These are phyloP conservation scores for Clonostachys rhizophaga DNA, from an alignment of 2,329 filamentous ascomycete genomes.

Conservation along the genomic window DNA sequence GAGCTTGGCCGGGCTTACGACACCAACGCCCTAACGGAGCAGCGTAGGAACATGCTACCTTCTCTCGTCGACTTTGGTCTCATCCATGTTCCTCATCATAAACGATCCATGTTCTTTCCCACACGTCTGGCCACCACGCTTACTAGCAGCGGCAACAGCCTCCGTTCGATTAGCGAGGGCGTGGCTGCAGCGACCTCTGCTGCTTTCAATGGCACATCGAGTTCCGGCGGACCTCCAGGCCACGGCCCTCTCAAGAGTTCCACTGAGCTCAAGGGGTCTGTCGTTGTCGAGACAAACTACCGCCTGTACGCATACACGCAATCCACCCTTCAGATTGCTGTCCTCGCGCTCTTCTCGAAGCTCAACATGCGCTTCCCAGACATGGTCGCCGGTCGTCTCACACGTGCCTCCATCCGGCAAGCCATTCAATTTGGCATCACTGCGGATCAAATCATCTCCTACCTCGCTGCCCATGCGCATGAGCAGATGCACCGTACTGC, in stretches of 20 bases:
- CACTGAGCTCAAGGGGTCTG: conserved; percentile 64
- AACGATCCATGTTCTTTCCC: conserved; percentile 70
- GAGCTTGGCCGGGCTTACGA: conserved; percentile 91
- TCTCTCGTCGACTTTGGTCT: conserved; percentile 90
- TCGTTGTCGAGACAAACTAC: conserved; percentile 98
- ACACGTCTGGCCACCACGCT: conserved; percentile 92
- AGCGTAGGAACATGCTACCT: conserved; percentile 83
- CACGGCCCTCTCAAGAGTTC: conserved; percentile 23
- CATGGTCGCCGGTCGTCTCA: conserved; percentile 87
- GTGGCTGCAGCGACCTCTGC: conserved; percentile 62
- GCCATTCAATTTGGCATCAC: conserved; percentile 92
- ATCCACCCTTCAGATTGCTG: conserved; percentile 89
- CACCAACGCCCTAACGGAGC: conserved; percentile 74
- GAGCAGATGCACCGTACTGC: conserved; percentile 80
- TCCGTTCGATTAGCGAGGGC: conserved; percentile 65
- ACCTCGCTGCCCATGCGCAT: conserved; percentile 88
- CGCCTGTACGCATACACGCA: conserved; percentile 95
- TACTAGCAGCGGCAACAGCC: conserved; percentile 63
- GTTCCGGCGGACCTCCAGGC: conserved; percentile 10
- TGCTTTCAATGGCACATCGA: conserved; percentile 18
- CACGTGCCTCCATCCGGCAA: conserved; percentile 79
- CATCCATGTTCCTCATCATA: conserved; percentile 64
- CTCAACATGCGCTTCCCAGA: conserved; percentile 90
- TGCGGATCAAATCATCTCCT: conserved; percentile 89
- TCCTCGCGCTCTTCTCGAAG: conserved; percentile 83